Evolutionary conservation across 23 red algal species (phyloP), one percentile per base, ranked within the genome.

Genomic region (Gracilaria gracilis): DNA sequence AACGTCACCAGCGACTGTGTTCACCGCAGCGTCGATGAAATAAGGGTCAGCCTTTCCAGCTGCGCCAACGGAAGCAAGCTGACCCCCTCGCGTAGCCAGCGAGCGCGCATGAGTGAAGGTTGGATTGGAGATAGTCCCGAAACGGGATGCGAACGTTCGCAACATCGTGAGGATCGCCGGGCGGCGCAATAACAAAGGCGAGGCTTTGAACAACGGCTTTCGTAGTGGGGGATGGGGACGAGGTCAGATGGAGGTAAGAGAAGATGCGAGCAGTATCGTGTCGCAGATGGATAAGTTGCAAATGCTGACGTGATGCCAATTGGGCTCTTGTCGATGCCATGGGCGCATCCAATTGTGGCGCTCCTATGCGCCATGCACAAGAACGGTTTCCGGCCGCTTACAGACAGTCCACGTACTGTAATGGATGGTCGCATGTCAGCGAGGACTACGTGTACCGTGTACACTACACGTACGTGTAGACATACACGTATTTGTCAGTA

Each of bases 1-100:
- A 49, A 94, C 92, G 33, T 94, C 92, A 11, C 92, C 92, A 54
- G 92, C 92, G 9, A 94, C 92, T 0, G 50, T 57, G 58, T 57
- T 71, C 44, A 94, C 92, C 57, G 81, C 92, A 9, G 83, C 66
- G 61, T 94, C 92, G 59, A 88, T 87, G 57, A 79, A 50, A 17
- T 42, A 25, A 24, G 78, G 78, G 89, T 74, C 77, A 19, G 25
- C 34, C 44, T 81, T 54, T 12, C 61, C 11, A 13, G 25, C 1
- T 3, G 38, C 9, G 23, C 40, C 46, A 54, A 12, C 46, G 4
- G 66, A 35, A 28, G 69, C 49, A 17, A 67, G 34, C 31, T 57
- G 38, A 34, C 84, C 84, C 4, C 64, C 84, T 34, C 84, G 40
- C 24, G 84, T 61, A 7, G 49, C 84, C 17, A 87, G 67, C 14